Evolutionary conservation across 768 basidiomycete species (phyloP), one percentile per base, ranked within the genome.

Genomic region (Pleurotus djamor): DNA sequence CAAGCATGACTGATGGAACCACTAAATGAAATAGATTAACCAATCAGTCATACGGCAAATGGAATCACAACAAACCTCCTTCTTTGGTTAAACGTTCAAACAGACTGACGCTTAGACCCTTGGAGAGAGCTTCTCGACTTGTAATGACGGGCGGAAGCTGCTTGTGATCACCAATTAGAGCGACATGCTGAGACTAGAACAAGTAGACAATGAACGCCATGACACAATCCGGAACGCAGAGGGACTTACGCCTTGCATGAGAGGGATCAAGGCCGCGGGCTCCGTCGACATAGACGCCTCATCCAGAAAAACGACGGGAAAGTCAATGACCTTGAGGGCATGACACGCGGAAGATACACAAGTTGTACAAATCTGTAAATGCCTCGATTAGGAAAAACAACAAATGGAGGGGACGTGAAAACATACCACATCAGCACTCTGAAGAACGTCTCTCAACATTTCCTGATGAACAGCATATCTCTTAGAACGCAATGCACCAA

Each of bases 261-360:
- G 75, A 0, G 95, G 93, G 64, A 98, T 89, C 58, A 96, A 76
- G 16, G 93, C 91, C 21, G 93, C 88, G 9, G 95, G 94, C 72
- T 98, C 95, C 2, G 94, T 96, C 35, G 92, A 94, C 94, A 97
- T 96, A 6, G 92, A 93, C 1, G 96, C 96, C 72, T 98, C 95
- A 67, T 98, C 96, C 12, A 97, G 73, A 66, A 96, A 95, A 1
- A 97, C 94, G 35, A 96, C 84, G 2, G 95, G 95, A 67, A 97
- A 96, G 69, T 97, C 96, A 14, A 86, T 79, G 5, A 88, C 82
- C 60, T 85, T 84, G 57, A 95, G 72, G 0, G 84, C 78, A 16
- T 73, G 70, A 17, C 84, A 85, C 8, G 87, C 91, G 12, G 92
- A 83, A 0, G 91, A 88, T 52, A 96, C 84, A 68, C 92, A 94